Evolutionary conservation across 208 protist genomes (phyloP).

Genomic region (Trypanosoma cruzi): DNA sequence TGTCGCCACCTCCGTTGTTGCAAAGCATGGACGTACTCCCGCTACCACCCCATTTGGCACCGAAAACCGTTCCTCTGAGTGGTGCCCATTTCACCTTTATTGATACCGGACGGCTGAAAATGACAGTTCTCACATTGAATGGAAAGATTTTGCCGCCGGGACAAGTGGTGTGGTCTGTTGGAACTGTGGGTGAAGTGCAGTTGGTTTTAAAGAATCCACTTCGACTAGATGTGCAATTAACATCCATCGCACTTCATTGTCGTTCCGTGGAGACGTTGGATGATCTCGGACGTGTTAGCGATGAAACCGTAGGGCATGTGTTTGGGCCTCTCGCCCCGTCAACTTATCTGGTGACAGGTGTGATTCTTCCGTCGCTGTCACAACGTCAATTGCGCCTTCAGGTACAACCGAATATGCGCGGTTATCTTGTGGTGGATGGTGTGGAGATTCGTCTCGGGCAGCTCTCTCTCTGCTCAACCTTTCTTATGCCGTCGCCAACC

Average conservation of each 20-base stretch:
- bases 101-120: slow-evolving; percentile 78
- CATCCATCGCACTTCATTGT: slow-evolving; percentile 62
- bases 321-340: slow-evolving; percentile 41
- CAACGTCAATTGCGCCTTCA: slow-evolving; percentile 58
- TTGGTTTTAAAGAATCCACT: slow-evolving; percentile 80
- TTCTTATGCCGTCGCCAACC: slow-evolving; percentile 39
- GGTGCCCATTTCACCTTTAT: slow-evolving; percentile 92
- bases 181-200: slow-evolving; percentile 75
- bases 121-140: slow-evolving; percentile 86
- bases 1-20: slow-evolving; percentile 55
- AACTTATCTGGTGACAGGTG: slow-evolving; percentile 59
- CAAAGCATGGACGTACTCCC: slow-evolving; percentile 69
- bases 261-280: slow-evolving; percentile 21
- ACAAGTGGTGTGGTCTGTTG: slow-evolving; percentile 82
- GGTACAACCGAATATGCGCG: slow-evolving; percentile 66
- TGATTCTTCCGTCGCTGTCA: slow-evolving; percentile 50
- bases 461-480: slow-evolving; percentile 32
- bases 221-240: slow-evolving; percentile 40
- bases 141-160: slow-evolving; percentile 58
- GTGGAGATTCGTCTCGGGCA: slow-evolving; percentile 46
- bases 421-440: slow-evolving; percentile 67
- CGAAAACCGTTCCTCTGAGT: slow-evolving; percentile 78
- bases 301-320: slow-evolving; percentile 8
- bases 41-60: slow-evolving; percentile 75
- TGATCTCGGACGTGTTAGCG: neutral